A percentile compares a stretch with the other conserved stretches of the same genome.
Evolutionary conservation across 2,329 filamentous ascomycete species (phyloP).

Genomic region (Aspergillaceae sp.): DNA sequence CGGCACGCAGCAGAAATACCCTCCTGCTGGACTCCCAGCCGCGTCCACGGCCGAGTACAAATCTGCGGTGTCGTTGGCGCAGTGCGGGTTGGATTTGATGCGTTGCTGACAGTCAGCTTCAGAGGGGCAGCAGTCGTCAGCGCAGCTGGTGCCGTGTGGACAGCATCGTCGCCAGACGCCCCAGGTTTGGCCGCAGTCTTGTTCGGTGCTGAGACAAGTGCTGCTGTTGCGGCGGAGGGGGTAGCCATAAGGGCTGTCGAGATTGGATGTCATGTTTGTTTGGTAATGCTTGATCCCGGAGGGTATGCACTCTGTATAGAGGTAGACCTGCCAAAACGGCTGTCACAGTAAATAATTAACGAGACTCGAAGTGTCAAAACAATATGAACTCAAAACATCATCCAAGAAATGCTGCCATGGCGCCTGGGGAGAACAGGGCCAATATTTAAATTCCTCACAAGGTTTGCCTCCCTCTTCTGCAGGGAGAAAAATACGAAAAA

Average conservation of each 20-base stretch:
- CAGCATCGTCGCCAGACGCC: constrained; percentile 12
- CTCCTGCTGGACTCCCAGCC: neutral
- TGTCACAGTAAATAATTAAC: too few relatives aligned
- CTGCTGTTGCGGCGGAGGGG: constrained; percentile 13
- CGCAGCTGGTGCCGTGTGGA: constrained; percentile 9
- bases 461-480: too few relatives aligned
- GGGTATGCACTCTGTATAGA: too few relatives aligned
- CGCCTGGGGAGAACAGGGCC: too few relatives aligned
- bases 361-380: too few relatives aligned
- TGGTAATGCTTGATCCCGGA: too few relatives aligned
- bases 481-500: too few relatives aligned
- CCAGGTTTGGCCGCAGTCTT: constrained; percentile 14
- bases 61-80: constrained; percentile 14
- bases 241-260: constrained; percentile 9
- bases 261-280: neutral
- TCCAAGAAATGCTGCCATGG: too few relatives aligned
- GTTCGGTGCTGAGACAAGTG: constrained; percentile 10
- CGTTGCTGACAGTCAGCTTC: constrained; percentile 9
- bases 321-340: too few relatives aligned
- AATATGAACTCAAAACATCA: too few relatives aligned
- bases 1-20: neutral
- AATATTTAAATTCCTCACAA: too few relatives aligned
- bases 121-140: constrained; percentile 12
- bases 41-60: constrained; percentile 7
- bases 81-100: constrained; percentile 11